Conservation (phyloP, 202 grass and related monocot species). For the Schoenoplectus triqueter region DNA sequence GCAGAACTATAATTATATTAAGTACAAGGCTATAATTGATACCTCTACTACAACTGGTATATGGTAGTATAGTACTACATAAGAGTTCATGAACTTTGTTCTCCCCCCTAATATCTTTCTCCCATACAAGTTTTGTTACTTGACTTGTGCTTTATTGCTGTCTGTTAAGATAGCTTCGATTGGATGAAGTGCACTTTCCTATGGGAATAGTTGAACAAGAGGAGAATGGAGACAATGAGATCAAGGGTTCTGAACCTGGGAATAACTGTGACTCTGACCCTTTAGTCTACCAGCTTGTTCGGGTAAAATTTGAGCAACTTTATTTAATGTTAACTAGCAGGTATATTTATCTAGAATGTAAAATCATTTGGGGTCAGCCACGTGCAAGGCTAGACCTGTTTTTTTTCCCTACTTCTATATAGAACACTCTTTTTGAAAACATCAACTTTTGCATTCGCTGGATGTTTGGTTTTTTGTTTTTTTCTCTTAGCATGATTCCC, state of each 20-base stretch:
- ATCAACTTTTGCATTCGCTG: background rate
- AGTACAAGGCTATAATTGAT: background rate
- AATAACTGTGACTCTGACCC: conserved; percentile 61
- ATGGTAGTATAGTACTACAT: conserved; percentile 14
- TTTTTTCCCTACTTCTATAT: background rate
- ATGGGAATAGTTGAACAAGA: conserved; percentile 63
- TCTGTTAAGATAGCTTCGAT: conserved; percentile 27
- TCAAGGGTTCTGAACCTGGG: conserved; percentile 49
- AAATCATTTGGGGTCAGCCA: background rate
- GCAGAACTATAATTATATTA: background rate
- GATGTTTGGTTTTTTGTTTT: background rate
- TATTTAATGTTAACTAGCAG: background rate
- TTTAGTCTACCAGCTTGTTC: conserved; percentile 94
- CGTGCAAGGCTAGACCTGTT: background rate
- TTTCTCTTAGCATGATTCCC: background rate
- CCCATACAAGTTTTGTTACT: conserved; percentile 30
- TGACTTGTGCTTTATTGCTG: conserved; percentile 32
- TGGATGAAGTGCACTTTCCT: conserved; percentile 63
- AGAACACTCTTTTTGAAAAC: background rate
- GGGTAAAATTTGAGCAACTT: conserved; percentile 58
- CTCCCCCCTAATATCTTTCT: background rate
- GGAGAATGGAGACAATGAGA: conserved; percentile 51
- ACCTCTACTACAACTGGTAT: background rate
- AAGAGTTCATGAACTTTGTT: background rate
- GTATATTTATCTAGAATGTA: background rate